Base-by-base conservation (phyloP, 2,329 filamentous ascomycete genomes). In the Trichoderma gracile region DNA sequence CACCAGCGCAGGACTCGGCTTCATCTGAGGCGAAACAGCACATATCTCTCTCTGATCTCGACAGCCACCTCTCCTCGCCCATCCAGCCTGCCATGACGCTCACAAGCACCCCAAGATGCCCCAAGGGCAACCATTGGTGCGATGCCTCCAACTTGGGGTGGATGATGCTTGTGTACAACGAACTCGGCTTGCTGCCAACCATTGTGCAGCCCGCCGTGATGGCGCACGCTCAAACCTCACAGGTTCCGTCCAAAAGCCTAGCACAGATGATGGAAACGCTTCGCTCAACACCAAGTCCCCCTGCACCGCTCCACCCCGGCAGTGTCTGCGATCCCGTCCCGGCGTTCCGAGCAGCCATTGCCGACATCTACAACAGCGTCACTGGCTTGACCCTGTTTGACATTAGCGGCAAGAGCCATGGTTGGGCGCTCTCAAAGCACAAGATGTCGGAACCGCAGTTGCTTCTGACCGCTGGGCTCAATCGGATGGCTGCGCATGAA, bases 91-190 rank as follows among this genome's bases (percentile, higher is more conserved):
- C 68, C 5, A 67, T 68, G 19, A 61, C 69, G 17, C 67, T 81
- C 3, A 78, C 76, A 1, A 78, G 74, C 38, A 74, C 71, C 0
- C 76, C 81, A 3, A 77, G 82, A 40, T 85, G 83, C 63, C 81
- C 81, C 17, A 81, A 77, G 64, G 80, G 81, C 0, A 81, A 78
- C 61, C 81, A 80, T 61, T 73, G 75, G 69, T 85, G 83, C 62
- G 83, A 85, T 66, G 81, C 82, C 0, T 78, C 78, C 0, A 84
- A 82, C 60, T 74, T 85, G 0, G 83, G 83, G 3, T 85, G 82
- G 81, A 69, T 84, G 40, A 82, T 85, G 78, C 74, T 83, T n/a
- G 73, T 79, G 0, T 81, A 80, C 60, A 79, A 80, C 57, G 80
- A 84, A 67, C 73, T 84, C 59, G 76, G 77, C 47, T 71, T 84